Evolutionary conservation across 2,329 filamentous ascomycete species (phyloP).

Genomic region (Ceratocystis smalleyi): DNA sequence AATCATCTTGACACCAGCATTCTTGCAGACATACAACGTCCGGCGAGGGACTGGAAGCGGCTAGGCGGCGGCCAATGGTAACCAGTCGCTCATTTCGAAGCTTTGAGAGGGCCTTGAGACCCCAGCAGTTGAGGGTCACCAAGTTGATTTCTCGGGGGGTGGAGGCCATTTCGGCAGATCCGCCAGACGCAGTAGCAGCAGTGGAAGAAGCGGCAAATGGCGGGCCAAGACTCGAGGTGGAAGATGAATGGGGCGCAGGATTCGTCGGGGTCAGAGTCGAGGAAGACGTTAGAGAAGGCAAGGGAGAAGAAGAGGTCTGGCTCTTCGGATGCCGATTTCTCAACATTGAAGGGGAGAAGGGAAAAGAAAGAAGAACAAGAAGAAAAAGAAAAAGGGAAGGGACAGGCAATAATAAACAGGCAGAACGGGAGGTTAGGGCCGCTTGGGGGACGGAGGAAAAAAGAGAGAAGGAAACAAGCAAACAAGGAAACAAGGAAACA

Average conservation of each 20-base stretch:
- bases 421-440: neutral
- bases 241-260: neutral
- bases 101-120: conserved; percentile 71
- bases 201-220: conserved; percentile 6
- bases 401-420: neutral
- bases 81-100: conserved; percentile 60
- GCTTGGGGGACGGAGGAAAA: neutral
- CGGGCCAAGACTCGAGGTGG: conserved; percentile 1
- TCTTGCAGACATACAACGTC: conserved; percentile 90
- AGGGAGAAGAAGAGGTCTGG: conserved; percentile 10
- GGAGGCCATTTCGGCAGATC: conserved; percentile 26
- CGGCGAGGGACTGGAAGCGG: conserved; percentile 49
- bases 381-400: neutral
- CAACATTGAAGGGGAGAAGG: conserved; percentile 2
- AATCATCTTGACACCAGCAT: conserved; percentile 82
- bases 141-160: conserved; percentile 47
- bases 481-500: neutral
- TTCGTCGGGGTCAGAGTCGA: conserved; percentile 1
- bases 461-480: neutral
- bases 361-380: neutral
- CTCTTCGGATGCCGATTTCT: conserved; percentile 15
- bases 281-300: neutral
- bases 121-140: conserved; percentile 92
- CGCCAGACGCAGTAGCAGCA: conserved; percentile 17
- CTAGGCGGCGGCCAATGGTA: conserved; percentile 72